phyloP scores from a whole-genome alignment of 805 yeast genomes.

The Yamadazyma ubonensis region DNA sequence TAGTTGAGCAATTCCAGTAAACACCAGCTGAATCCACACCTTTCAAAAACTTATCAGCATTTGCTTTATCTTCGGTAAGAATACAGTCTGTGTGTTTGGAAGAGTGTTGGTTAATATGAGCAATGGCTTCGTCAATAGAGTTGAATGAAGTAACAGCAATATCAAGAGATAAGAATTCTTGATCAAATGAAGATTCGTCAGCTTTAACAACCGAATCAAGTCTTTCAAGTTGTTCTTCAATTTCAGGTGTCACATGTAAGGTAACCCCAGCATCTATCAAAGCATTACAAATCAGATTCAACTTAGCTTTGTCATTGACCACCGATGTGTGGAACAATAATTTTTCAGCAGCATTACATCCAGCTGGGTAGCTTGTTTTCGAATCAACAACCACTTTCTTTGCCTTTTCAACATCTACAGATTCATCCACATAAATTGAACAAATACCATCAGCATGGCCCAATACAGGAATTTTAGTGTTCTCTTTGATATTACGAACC shows the following conservation, averaged over 20 bases:
- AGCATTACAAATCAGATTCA: conserved; percentile 20
- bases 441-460: conserved; percentile 99
- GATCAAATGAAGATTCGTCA: conserved; percentile 67
- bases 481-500: conserved; percentile 79
- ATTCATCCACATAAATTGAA: conserved; percentile 76
- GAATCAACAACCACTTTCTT: conserved; percentile 75
- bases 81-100: conserved; percentile 96
- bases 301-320: conserved; percentile 26
- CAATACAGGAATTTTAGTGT: conserved; percentile 92
- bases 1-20: conserved; percentile 94
- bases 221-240: conserved; percentile 33
- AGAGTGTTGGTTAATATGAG: conserved; percentile 85
- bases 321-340: conserved; percentile 57
- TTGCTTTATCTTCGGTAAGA: conserved; percentile 67
- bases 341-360: conserved; percentile 97
- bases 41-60: conserved; percentile 75
- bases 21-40: conserved; percentile 95
- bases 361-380: conserved; percentile 96
- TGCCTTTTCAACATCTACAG: conserved; percentile 78
- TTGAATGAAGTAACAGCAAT: conserved; percentile 68
- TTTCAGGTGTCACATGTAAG: conserved; percentile 61
- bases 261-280: conserved; percentile 61
- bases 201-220: conserved; percentile 39
- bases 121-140: conserved; percentile 68
- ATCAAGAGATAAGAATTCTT: conserved; percentile 81